phyloP scores from a whole-genome alignment of 148 eudicot genomes.

The Suaeda aralocaspica region DNA sequence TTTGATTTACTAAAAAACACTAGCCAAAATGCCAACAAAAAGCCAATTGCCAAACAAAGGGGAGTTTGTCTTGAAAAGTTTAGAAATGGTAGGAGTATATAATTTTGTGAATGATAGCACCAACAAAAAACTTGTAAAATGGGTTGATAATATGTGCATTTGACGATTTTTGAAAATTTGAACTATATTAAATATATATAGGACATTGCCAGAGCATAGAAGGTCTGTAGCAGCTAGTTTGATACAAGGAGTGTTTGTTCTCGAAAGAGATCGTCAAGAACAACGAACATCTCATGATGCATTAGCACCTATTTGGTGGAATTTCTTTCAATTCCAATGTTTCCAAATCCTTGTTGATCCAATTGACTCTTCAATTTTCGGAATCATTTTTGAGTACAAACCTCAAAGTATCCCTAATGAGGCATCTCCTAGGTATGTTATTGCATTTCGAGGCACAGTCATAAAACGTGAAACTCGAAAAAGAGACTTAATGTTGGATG shows the following conservation, averaged over 20 bases:
- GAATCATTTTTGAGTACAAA: conserved; percentile 52
- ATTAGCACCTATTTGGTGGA: conserved; percentile 80
- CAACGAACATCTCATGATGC: conserved; percentile 45
- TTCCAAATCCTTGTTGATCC: conserved; percentile 39
- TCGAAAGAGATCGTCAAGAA: conserved; percentile 65
- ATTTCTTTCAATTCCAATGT: conserved; percentile 48
- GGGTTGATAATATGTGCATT: too few species aligned
- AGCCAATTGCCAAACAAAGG: too few species aligned
- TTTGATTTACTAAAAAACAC: too few species aligned
- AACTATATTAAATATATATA: too few species aligned
- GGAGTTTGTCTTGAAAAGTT: too few species aligned
- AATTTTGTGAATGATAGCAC: too few species aligned
- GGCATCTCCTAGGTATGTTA: conserved; percentile 53
- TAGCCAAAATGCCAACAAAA: too few species aligned
- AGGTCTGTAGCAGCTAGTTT: conserved; percentile 67
- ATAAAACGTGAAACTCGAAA: conserved; percentile 33
- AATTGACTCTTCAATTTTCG: conserved; percentile 54
- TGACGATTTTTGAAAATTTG: too few species aligned
- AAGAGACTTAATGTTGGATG: conserved; percentile 50
- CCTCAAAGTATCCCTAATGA: conserved; percentile 13
- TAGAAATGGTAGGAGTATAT: too few species aligned
- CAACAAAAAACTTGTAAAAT: too few species aligned
- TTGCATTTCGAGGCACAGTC: conserved; percentile 76
- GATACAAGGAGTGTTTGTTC: conserved; percentile 66
- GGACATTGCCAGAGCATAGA: conserved; percentile 47